phyloP scores from a whole-genome alignment of 140 eudicot species.

The Ambrosia hybrid region DNA sequence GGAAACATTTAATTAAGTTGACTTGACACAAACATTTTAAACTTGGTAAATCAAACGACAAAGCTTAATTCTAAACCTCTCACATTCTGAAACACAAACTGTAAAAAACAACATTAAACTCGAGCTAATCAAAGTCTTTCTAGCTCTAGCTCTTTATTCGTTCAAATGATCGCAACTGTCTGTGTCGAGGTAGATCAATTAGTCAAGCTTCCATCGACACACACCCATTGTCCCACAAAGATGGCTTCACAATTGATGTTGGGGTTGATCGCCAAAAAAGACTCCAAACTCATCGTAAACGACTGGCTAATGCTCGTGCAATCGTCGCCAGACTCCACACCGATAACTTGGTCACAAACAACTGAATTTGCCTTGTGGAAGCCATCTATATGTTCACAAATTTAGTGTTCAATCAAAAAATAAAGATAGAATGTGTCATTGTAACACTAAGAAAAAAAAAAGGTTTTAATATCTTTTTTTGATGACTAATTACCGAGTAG shows the following conservation, averaged over 20 bases:
- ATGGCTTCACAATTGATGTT: conserved; percentile 35
- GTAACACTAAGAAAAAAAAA: not conserved
- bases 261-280: conserved; percentile 37
- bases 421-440: too few species aligned
- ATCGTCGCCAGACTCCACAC: conserved; percentile 37
- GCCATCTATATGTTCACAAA: conserved; percentile 2
- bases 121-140: conserved; percentile 12
- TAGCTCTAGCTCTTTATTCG: conserved; percentile 14
- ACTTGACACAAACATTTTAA: not conserved
- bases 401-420: too few species aligned
- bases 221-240: conserved; percentile 48
- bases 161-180: not conserved
- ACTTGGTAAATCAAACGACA: not conserved
- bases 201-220: conserved; percentile 29
- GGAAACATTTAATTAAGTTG: too few species aligned
- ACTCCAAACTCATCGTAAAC: conserved; percentile 13
- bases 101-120: not conserved
- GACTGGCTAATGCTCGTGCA: conserved; percentile 34
- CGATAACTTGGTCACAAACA: conserved; percentile 24
- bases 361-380: conserved; percentile 16
- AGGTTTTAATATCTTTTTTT: not conserved
- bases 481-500: conserved; percentile 18
- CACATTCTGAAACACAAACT: conserved; percentile 8
- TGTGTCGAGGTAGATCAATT: not conserved
- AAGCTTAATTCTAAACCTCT: not conserved